Evolutionary conservation across 2,329 filamentous ascomycete species (phyloP).

Genomic region (Septoria linicola): DNA sequence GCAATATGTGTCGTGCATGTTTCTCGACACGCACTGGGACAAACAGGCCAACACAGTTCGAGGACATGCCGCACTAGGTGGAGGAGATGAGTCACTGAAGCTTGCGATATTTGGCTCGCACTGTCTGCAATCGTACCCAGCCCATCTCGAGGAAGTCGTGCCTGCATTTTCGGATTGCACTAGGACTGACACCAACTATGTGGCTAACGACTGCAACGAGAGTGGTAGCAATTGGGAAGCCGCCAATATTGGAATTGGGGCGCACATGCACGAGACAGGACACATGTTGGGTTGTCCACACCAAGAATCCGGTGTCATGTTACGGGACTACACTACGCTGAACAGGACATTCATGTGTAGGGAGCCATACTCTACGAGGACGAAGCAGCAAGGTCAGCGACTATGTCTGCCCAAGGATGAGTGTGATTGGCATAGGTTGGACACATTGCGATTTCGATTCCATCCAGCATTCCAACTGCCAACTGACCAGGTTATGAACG

Average conservation of each 20-base stretch:
- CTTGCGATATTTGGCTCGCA: constrained; percentile 92
- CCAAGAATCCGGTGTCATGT: constrained; percentile 88
- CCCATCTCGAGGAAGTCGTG: constrained; percentile 83
- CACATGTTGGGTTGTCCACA: constrained; percentile 88
- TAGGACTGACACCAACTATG: constrained; percentile 73
- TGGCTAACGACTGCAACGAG: constrained; percentile 84
- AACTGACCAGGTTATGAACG: constrained; percentile 62
- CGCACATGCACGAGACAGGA: constrained; percentile 86
- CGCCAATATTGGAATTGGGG: constrained; percentile 90
- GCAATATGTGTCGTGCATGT: constrained; percentile 81
- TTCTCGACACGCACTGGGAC: constrained; percentile 90
- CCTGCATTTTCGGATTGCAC: constrained; percentile 89
- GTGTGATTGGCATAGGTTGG: constrained; percentile 86
- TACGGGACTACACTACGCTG: constrained; percentile 78
- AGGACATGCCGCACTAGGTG: constrained; percentile 82
- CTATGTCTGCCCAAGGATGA: constrained; percentile 75
- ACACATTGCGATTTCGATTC: constrained; percentile 81
- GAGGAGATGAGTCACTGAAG: constrained; percentile 68
- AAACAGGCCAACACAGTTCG: constrained; percentile 65
- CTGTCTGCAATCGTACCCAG: constrained; percentile 85
- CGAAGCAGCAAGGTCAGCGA: constrained; percentile 74
- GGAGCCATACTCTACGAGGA: constrained; percentile 84
- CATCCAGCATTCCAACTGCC: constrained; percentile 89
- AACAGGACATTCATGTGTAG: constrained; percentile 79
- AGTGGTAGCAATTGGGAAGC: constrained; percentile 91